A percentile compares a stretch with the other conserved stretches of the same genome.
Evolutionary conservation across 2,329 filamentous ascomycete species (phyloP).

Genomic region (Penicillium psychrosexuale): DNA sequence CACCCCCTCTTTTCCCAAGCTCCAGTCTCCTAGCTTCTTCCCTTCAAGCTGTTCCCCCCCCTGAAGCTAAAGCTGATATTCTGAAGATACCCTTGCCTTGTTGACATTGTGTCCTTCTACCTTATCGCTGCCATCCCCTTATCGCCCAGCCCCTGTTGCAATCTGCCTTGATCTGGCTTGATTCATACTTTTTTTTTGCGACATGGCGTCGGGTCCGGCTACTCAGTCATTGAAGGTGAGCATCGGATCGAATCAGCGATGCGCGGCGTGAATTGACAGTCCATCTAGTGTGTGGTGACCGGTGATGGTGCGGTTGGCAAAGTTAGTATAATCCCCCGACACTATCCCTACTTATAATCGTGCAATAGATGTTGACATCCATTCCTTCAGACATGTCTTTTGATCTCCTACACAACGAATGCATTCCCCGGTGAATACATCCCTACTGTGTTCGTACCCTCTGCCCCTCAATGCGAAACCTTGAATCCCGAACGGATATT

Average conservation of each 20-base stretch:
- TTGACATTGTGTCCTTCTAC: not conserved
- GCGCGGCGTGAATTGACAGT: conserved; percentile 37
- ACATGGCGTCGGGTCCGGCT: conserved; percentile 74
- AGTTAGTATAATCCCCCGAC: conserved; percentile 53
- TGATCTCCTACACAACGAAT: conserved; percentile 99
- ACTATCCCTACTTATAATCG: not conserved
- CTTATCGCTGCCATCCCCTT: conserved; percentile 3
- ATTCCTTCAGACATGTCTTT: conserved; percentile 81
- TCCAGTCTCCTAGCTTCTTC: conserved; percentile 14
- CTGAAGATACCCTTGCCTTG: conserved; percentile 4
- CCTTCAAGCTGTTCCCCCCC: conserved; percentile 1
- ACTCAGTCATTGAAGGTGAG: conserved; percentile 89
- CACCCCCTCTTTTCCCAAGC: conserved; percentile 18
- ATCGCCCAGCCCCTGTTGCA: conserved; percentile 4
- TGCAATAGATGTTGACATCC: not conserved
- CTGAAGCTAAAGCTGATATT: conserved; percentile 17
- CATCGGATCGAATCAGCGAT: conserved; percentile 14
- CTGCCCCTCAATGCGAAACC: conserved; percentile 16
- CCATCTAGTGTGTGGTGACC: conserved; percentile 85
- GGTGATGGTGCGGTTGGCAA: conserved; percentile 99
- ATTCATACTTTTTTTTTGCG: not conserved
- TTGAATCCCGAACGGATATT: conserved; percentile 13
- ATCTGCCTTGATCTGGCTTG: not conserved
- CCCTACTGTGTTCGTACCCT: conserved; percentile 68
- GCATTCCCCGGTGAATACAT: conserved; percentile 99